Base-by-base conservation (phyloP, 306 rosid genomes). In the Castanopsis chinensis region DNA sequence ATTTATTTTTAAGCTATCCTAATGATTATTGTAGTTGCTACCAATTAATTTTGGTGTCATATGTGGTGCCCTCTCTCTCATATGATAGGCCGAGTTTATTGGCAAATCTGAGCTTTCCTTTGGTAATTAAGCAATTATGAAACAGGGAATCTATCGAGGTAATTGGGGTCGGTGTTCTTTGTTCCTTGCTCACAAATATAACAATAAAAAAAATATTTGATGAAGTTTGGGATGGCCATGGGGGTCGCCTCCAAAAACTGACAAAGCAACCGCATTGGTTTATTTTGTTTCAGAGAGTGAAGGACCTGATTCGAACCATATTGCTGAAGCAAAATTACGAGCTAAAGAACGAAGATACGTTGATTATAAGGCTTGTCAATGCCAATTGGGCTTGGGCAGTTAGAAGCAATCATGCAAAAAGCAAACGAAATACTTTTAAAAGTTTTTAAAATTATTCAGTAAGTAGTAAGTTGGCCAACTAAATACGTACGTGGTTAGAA, bases 261-360 rank as follows among this genome's bases (percentile, higher is more conserved):
- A 61, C 72, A 8, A 60, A 60, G 59, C 10, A 57, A 41, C 20
- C 71, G 2, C 72, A 75, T 43, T 21, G 11, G 18, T 20, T 59
- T 21, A 20, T 75, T 10, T 58, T 17, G 19, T 72, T 49, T 54
- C n/a, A 12, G 63, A 35, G 55, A 13, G 73, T 49, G 43, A 65
- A 37, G 45, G 81, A 84, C 74, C 79, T 72, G 59, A 28, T 80
- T 35, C 19, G 51, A 71, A 32, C 71, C 23, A 8, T 4, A 28
- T 55, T 57, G 71, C 21, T 74, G 28, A 78, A 68, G 84, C 55
- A 72, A 65, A 49, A 45, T 67, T 25, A n/a, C 33, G 72, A 56
- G 72, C 20, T 17, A 32, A 45, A 64, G 28, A 75, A 74, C 18
- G 61, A 75, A 58, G 67, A 79, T 76, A 12, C 74, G 79, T 13